Conservation (phyloP, 2,329 filamentous ascomycete genomes). For the Ambrosiella xylebori region DNA sequence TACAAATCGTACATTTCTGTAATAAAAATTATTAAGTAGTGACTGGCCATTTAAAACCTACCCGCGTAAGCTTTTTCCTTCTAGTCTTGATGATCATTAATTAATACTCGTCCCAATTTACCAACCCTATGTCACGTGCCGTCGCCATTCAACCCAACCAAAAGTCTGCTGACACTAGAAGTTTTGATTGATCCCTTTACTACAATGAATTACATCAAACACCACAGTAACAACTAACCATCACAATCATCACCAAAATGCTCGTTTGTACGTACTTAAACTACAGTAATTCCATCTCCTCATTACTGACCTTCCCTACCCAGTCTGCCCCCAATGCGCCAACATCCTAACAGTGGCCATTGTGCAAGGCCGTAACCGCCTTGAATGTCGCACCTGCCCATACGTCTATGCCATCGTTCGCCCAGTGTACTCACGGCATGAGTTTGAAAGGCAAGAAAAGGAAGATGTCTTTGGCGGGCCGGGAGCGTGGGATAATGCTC, state of each 20-base stretch:
- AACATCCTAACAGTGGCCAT: constrained; percentile 64
- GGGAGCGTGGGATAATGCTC: constrained; percentile 78
- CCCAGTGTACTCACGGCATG: constrained; percentile 65
- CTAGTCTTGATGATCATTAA: too few relatives aligned
- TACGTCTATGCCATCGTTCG: constrained; percentile 73
- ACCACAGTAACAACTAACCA: not conserved
- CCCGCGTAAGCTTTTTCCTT: too few relatives aligned
- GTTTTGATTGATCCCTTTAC: not conserved
- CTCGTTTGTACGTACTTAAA: constrained; percentile 39
- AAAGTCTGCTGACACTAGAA: not conserved
- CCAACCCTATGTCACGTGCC: too few relatives aligned
- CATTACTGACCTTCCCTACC: constrained; percentile 13
- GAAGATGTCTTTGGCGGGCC: constrained; percentile 83
- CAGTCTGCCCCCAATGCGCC: constrained; percentile 69
- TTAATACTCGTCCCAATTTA: too few relatives aligned
- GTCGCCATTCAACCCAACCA: not conserved
- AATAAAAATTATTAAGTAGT: too few relatives aligned
- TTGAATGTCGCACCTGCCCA: constrained; percentile 89
- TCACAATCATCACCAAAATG: constrained; percentile 26
- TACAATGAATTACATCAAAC: not conserved
- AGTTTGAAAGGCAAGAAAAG: constrained; percentile 71
- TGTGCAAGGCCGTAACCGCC: constrained; percentile 51
- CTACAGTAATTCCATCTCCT: not conserved
- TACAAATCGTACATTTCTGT: too few relatives aligned
- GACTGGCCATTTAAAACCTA: too few relatives aligned